Evolutionary conservation across 306 rosid species (phyloP), one percentile per base, ranked within the genome.

Genomic region (Glycine soja): DNA sequence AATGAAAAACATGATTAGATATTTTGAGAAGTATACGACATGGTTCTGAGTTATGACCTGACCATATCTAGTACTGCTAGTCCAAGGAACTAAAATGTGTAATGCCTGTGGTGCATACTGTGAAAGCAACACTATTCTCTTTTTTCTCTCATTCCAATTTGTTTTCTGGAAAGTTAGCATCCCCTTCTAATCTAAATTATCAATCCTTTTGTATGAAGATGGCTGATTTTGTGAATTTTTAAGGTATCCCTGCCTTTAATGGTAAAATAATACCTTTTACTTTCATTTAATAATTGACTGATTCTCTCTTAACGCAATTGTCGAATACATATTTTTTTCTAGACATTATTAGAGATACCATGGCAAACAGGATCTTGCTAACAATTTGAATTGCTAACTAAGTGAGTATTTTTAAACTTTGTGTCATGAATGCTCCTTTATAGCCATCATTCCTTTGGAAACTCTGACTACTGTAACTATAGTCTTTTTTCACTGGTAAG

Each of bases 401-500:
- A 3, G 12, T 58, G 65, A 58, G 24, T 59, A 59, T 24, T 19
- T 59, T 59, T 59, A 5, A 42, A 42, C 46, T 5, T 42, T 42
- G 46, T 59, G 40, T 9, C n/a, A 16, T 71, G 52, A 16, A 47
- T 16, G 15, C 8, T 59, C 30, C 42, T 32, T 58, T 36, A 4
- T 62, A 72, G 48, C 74, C 30, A 62, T 47, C 19, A 51, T 57
- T 54, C 63, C 62, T 67, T 67, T 75, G 56, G 57, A 57, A 56
- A 65, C 48, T 53, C n/a, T 64, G 70, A 75, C 48, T 57, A 38
- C 5, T 38, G 18, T 75, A 59, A 52, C 47, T 69, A n/a, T 6
- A 52, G 61, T 76, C 42, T 50, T 76, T 48, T 40, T 51, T 82
- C 59, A 70, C 15, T 69, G 40, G n/a, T 42, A 40, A 52, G 69